Conservation (phyloP, 176 grass and related monocot species). For the Eleusine indica region DNA sequence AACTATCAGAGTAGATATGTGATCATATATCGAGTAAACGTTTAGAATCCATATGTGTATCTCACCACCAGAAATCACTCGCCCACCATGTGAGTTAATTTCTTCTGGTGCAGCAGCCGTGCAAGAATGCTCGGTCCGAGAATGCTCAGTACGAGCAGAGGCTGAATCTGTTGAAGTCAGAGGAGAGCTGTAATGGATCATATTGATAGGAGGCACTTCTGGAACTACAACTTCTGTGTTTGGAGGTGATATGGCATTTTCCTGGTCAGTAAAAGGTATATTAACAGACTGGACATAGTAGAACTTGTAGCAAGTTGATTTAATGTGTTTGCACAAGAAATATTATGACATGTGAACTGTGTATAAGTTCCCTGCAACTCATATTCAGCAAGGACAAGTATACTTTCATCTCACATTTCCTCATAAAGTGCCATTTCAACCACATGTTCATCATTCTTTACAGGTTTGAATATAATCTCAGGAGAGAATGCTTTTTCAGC, state of each 20-base stretch:
- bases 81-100: conserved; percentile 62
- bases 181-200: conserved; percentile 57
- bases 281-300: conserved; percentile 29
- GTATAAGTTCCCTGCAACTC: conserved; percentile 2
- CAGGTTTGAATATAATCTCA: background rate
- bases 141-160: conserved; percentile 69
- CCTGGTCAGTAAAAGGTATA: conserved; percentile 49
- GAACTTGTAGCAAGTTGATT: conserved; percentile 12
- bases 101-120: conserved; percentile 55
- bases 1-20: conserved; percentile 14
- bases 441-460: background rate
- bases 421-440: background rate
- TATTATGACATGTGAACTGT: background rate
- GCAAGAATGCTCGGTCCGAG: conserved; percentile 65
- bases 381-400: conserved; percentile 1
- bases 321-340: conserved; percentile 30
- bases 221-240: conserved; percentile 45
- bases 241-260: conserved; percentile 44
- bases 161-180: conserved; percentile 55
- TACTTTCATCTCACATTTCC: background rate
- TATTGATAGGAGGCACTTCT: conserved; percentile 47
- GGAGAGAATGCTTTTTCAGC: background rate
- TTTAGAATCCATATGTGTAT: conserved; percentile 28
- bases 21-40: conserved; percentile 16
- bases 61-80: conserved; percentile 58